Base-by-base conservation (phyloP, 805 yeast genomes). In the Clavispora phyllophila region DNA sequence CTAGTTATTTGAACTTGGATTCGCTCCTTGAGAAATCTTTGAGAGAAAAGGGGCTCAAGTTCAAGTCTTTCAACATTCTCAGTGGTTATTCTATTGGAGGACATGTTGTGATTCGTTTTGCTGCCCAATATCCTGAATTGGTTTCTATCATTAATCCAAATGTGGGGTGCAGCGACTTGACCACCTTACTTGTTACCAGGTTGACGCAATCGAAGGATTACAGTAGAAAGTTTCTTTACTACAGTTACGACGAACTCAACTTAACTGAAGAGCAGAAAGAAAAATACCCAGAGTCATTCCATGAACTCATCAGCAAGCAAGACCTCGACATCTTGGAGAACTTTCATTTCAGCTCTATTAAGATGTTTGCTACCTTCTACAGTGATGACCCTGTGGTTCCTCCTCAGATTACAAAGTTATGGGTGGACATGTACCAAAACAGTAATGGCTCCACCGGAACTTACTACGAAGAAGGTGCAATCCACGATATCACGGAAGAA, bases 61-160 rank as follows among this genome's bases (percentile, higher is more conserved):
- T 70, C 37, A 49, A 51, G 40, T 65, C 42, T 54, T 57, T 38
- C 44, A 72, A 71, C 54, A 65, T 73, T 34, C 57, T 75, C 23
- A 51, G 69, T 10, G 86, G 85, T 1, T 65, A 65, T 32, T 77
- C 83, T 0, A 62, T 78, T 36, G 84, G 84, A 2, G 85, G 79
- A 0, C 83, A 80, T 56, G 64, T 72, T n/a, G 63, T 72, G 24
- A 75, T 76, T 64, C 58, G 72, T 49, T 68, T 60, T 56, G 78
- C 67, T 17, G 53, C 58, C 37, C 51, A 50, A 46, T 63, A 66
- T 50, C 72, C 76, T 4, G 56, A 65, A 3, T 49, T 55, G 40
- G 68, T 72, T 14, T 57, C 60, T 13, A 64, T 65, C 23, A 64
- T 73, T 13, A 70, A 72, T 32, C 82, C 83, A 1, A 65, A 77